These are phyloP conservation scores for Phialophora verrucosa DNA, from an alignment of 2,329 filamentous ascomycete genomes.

Conservation along the genomic window DNA sequence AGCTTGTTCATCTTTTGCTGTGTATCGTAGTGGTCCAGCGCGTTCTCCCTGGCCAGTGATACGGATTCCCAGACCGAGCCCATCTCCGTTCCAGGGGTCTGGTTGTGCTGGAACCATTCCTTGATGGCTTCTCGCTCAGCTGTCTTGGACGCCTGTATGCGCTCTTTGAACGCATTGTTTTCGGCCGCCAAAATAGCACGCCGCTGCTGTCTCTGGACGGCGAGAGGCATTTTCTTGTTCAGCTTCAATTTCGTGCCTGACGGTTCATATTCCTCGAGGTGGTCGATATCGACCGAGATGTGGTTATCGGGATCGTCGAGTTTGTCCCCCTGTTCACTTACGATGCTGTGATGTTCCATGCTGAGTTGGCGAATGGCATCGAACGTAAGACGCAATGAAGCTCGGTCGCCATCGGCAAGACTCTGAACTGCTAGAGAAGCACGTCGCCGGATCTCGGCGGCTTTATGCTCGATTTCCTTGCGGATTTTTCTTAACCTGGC, in stretches of 20 bases:
- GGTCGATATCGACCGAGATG: conserved; percentile 15
- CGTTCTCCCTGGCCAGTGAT: conserved; percentile 21
- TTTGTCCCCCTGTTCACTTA: conserved; percentile 11
- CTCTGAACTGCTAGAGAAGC: conserved; percentile 42
- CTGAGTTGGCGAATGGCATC: conserved; percentile 30
- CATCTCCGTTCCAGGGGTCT: conserved; percentile 19
- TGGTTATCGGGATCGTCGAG: conserved; percentile 19
- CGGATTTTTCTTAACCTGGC: conserved; percentile 30
- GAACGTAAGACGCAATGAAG: conserved; percentile 22
- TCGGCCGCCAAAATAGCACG: neutral
- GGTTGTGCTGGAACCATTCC: conserved; percentile 25
- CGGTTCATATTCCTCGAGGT: conserved; percentile 5
- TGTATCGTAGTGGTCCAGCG: conserved; percentile 19
- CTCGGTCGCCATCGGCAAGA: conserved; percentile 21
- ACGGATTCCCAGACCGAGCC: conserved; percentile 27
- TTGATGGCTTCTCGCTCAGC: conserved; percentile 29
- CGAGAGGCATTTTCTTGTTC: neutral
- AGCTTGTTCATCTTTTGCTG: conserved; percentile 11
- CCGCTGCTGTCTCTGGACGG: neutral
- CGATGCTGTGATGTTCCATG: conserved; percentile 28
- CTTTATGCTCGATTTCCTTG: conserved; percentile 32
- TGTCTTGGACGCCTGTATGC: conserved; percentile 7
- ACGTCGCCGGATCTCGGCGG: conserved; percentile 37
- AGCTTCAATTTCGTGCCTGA: neutral
- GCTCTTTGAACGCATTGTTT: conserved; percentile 11